phyloP scores from a whole-genome alignment of 495 filamentous ascomycete genomes.

The Xylaria longipes region DNA sequence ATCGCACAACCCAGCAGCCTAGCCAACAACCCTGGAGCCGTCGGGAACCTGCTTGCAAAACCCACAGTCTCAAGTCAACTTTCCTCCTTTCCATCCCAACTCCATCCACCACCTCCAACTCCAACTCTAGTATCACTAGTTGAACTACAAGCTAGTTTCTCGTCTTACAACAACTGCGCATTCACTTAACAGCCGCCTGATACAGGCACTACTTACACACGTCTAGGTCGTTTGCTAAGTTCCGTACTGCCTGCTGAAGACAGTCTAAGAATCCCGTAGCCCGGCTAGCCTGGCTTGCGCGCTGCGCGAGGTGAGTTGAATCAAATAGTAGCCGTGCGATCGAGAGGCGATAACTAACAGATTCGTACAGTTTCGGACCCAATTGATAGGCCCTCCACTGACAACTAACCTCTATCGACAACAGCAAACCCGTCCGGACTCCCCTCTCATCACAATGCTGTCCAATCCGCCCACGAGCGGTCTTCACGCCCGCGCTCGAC shows the following conservation, averaged over 20 bases:
- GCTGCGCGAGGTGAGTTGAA: constrained; percentile 71
- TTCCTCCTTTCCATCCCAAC: constrained; percentile 13
- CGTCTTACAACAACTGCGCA: not conserved
- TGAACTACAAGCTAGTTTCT: not conserved
- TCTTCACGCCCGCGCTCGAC: constrained; percentile 72
- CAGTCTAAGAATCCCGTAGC: constrained; percentile 49
- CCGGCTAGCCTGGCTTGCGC: constrained; percentile 74
- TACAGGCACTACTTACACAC: constrained; percentile 36
- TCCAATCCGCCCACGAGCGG: constrained; percentile 66
- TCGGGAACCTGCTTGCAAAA: constrained; percentile 9
- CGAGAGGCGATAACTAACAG: constrained; percentile 31
- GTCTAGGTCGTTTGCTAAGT: constrained; percentile 42
- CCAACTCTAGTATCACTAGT: not conserved
- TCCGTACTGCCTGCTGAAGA: constrained; percentile 52
- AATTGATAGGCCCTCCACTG: constrained; percentile 51
- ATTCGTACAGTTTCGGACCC: constrained; percentile 60
- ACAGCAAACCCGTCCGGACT: constrained; percentile 61
- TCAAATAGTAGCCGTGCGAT: constrained; percentile 7
- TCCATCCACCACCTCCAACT: constrained; percentile 5
- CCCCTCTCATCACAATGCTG: constrained; percentile 74
- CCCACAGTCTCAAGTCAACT: constrained; percentile 6
- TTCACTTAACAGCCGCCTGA: constrained; percentile 7
- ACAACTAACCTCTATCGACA: constrained; percentile 53
- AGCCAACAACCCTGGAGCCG: not conserved
- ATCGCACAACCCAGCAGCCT: not conserved